Percentiles rank a stretch among this genome's conserved stretches.
phyloP scores from a whole-genome alignment of 2,329 filamentous ascomycete species.

The Aschersonia sp. region DNA sequence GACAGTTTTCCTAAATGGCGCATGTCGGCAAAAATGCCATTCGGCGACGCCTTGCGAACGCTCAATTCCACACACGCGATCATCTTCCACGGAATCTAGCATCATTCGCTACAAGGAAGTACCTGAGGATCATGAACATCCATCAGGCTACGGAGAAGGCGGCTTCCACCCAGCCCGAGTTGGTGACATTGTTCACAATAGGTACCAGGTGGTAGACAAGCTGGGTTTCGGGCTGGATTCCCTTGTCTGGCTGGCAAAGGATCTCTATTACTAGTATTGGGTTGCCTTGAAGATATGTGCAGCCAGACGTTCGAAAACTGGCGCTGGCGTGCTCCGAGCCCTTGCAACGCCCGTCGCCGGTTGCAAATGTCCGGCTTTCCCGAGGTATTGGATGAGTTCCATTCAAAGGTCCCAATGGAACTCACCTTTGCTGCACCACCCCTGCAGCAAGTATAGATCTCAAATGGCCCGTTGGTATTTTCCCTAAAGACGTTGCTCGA shows the following conservation, averaged over 20 bases:
- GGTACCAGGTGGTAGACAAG: neutral
- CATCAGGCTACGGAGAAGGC: neutral
- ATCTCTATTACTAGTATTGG: neutral
- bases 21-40: too few species aligned
- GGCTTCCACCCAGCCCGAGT: neutral
- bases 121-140: too few species aligned
- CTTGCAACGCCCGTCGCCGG: neutral
- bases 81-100: too few species aligned
- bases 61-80: too few species aligned
- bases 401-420: conserved; percentile 14
- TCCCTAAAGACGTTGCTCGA: conserved; percentile 13
- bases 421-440: conserved; percentile 12
- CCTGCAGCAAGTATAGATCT: conserved; percentile 11
- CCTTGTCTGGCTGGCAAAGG: neutral
- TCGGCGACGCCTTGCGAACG: too few species aligned
- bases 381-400: conserved; percentile 10
- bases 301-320: neutral
- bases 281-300: neutral
- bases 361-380: conserved; percentile 1
- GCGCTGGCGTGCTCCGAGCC: neutral
- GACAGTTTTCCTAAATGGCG: too few species aligned
- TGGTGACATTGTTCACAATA: neutral
- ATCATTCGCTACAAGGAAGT: too few species aligned
- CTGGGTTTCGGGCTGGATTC: neutral
- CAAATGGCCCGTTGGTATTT: neutral